Base-by-base conservation (phyloP, 2,329 filamentous ascomycete genomes). In the Bipolaris sorokiniana region DNA sequence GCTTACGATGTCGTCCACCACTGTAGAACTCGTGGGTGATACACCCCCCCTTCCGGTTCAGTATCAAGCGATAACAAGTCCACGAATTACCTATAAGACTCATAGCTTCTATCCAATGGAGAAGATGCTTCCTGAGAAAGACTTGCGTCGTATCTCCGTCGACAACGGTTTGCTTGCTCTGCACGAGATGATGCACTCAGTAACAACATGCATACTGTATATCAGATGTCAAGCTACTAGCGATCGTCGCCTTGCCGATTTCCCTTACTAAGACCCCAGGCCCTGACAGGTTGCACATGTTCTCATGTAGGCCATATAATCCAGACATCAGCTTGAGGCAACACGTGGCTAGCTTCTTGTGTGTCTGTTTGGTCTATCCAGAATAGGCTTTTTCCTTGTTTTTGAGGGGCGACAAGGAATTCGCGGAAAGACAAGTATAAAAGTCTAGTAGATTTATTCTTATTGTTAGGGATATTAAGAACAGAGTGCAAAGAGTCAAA, bases 41-140 rank as follows among this genome's bases (percentile, higher is more conserved):
- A n/a, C n/a, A n/a, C n/a, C n/a, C n/a, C n/a, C n/a, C n/a, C n/a
- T n/a, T n/a, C n/a, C n/a, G n/a, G n/a, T n/a, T n/a, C n/a, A n/a
- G 36, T 60, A 7, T 52, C 36, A 66, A 53, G 9, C 59, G 18
- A 3, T 74, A 46, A 1, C 64, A 75, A 53, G 64, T 44, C 7
- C 61, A 58, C 6, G 73, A 33, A 36, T 62, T 57, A 9, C 51
- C 44, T 15, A 77, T 56, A 4, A 79, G 69, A 44, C 77, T 76
- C 2, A 81, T 68, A 31, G 76, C 74, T 54, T 82, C 79, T 2
- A 83, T 64, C 79, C 78, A 82, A 50, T 81, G 66, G 3, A 81
- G 76, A 48, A 81, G 68, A 23, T 80, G 74, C 13, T 58, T 9
- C 11, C 66, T 56, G 4, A 82, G 62, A 58, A 82, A 82, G 0